Evolutionary conservation across 2,329 filamentous ascomycete genomes (phyloP), one percentile per base, ranked within the genome.

Genomic region (Fusarium coffeatum): DNA sequence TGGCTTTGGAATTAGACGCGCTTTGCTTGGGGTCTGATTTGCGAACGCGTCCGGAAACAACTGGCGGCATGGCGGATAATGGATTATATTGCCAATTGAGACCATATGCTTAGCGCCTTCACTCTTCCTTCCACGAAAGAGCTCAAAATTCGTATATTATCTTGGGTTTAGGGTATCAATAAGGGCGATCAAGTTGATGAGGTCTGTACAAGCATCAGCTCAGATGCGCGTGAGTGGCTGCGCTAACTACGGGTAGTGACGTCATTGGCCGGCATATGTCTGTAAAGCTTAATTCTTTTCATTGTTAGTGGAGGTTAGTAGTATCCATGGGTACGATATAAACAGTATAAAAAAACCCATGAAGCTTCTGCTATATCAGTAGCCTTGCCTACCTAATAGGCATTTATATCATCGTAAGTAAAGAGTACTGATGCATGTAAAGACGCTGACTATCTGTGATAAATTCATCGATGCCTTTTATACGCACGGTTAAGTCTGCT

Each of bases 41-140:
- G 30, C 43, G 37, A 20, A 37, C 45, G 16, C 45, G 59, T 43
- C 54, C 46, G 7, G 54, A 58, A n/a, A 47, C 37, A 20, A 53
- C 48, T 23, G 54, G 34, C 34, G 34, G 34, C 34, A 37, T 37
- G 34, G 34, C 34, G 18, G 34, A 10, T 37, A n/a, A 37, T 37
- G 34, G 6, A n/a, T 12, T 37, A 7, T n/a, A n/a, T 37, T 37
- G 10, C 18, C 34, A 11, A 37, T 37, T 12, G 34, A 37, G 6
- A 37, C 34, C 34, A 12, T n/a, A 6, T 12, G 6, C 34, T 37
- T 12, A n/a, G 18, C 18, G 6, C 18, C 6, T 37, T 37, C 10
- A n/a, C 34, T 37, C 34, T n/a, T n/a, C 6, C n/a, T 37, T 37
- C 18, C 18, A 37, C 6, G 34, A 11, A n/a, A 37, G 10, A 37